These are phyloP conservation scores for Talaromyces sp. DNA, from an alignment of 2,329 filamentous ascomycete genomes.

Conservation along the genomic window DNA sequence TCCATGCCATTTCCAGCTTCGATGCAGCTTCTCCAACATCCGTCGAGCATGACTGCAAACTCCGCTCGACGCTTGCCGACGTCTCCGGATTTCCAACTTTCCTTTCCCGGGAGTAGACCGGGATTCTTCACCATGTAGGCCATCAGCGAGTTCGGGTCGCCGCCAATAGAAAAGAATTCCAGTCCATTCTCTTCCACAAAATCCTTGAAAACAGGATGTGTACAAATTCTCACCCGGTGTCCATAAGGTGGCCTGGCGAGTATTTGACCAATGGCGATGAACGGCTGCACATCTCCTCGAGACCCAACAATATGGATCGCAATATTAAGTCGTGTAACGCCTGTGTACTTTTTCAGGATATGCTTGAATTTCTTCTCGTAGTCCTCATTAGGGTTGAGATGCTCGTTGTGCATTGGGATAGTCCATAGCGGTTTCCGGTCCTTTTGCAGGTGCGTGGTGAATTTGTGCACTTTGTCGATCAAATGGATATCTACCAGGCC, in stretches of 20 bases:
- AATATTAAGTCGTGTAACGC: constrained; percentile 39
- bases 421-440: no score
- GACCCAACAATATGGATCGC: constrained; percentile 51
- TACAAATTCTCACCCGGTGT: constrained; percentile 54
- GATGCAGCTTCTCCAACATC: background rate
- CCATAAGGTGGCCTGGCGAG: constrained; percentile 41
- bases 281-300: constrained; percentile 46
- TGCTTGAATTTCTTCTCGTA: no score
- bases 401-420: no score
- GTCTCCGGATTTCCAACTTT: background rate
- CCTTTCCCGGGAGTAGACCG: constrained; percentile 30
- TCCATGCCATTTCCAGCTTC: background rate
- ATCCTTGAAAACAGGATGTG: constrained; percentile 20
- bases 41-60: background rate
- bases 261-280: constrained; percentile 51
- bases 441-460: no score
- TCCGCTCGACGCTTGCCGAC: background rate
- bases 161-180: constrained; percentile 55
- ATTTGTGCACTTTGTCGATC: no score
- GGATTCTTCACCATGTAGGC: constrained; percentile 49
- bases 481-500: no score
- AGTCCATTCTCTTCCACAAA: constrained; percentile 34
- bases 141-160: constrained; percentile 51
- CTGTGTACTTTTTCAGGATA: no score
- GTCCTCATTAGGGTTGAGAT: no score